These are phyloP conservation scores for Bidens hawaiensis DNA, from an alignment of 140 eudicot species.

Conservation along the genomic window DNA sequence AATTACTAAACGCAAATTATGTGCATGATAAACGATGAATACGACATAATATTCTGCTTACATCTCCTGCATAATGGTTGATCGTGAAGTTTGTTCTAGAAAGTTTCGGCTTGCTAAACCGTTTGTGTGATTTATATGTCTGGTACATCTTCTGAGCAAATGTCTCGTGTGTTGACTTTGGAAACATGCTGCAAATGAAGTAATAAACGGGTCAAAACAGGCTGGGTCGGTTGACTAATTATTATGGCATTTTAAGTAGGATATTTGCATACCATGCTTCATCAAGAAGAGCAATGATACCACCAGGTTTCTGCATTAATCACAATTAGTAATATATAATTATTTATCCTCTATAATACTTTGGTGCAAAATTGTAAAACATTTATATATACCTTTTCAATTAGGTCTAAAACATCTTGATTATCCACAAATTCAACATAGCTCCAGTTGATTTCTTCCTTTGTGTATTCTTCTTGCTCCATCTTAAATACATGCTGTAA, in stretches of 20 bases:
- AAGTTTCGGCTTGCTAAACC: constrained; percentile 95
- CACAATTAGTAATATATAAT: neutral
- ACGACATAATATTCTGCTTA: constrained; percentile 25
- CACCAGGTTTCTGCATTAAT: constrained; percentile 86
- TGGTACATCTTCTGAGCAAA: constrained; percentile 95
- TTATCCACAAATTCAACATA: constrained; percentile 92
- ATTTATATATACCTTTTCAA: constrained; percentile 63
- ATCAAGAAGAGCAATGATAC: constrained; percentile 92
- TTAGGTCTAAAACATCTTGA: constrained; percentile 91
- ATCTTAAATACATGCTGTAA: constrained; percentile 91
- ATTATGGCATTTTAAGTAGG: constrained; percentile 9
- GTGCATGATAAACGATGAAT: constrained; percentile 3
- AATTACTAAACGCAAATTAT: constrained; percentile 10
- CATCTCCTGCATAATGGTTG: constrained; percentile 97
- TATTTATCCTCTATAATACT: neutral
- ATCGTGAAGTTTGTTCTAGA: constrained; percentile 83
- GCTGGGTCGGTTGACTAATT: neutral
- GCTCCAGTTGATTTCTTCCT: constrained; percentile 94
- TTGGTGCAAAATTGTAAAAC: neutral
- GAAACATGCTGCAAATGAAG: constrained; percentile 77
- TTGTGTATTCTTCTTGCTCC: constrained; percentile 98
- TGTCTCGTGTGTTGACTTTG: constrained; percentile 96
- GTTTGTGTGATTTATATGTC: constrained; percentile 79
- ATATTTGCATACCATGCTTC: constrained; percentile 78
- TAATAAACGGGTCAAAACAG: constrained; percentile 3